Evolutionary conservation across 495 filamentous ascomycete species (phyloP), one percentile per base, ranked within the genome.

Genomic region (Aspergillus sclerotiicarbonarius): DNA sequence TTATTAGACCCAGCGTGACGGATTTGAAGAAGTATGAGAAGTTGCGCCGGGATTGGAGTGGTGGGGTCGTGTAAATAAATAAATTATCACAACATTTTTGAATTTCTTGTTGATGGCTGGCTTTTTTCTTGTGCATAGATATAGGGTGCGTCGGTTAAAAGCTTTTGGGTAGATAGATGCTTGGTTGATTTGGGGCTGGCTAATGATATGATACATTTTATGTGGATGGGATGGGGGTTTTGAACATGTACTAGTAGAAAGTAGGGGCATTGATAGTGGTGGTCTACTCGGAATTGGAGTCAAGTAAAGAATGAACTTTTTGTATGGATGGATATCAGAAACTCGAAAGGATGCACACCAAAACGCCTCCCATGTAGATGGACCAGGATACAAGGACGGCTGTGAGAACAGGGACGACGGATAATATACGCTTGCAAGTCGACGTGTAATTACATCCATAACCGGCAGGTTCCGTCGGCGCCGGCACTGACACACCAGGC

Each of bases 401-500:
- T 25, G 25, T 25, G 25, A 25, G 25, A 62, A 56, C 50, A 54
- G 45, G 50, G 51, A 56, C 63, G 53, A 56, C 47, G 51, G 58
- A 58, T 61, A 54, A 56, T 58, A 61, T 60, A 67, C 59, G 62
- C 64, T 70, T 62, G 60, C 63, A 62, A 48, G 16, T 51, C 50
- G 57, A 59, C 19, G 20, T 59, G 62, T 54, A 64, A 70, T 75
- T 76, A 87, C 70, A 76, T 82, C 90, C 90, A 93, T 70, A 92
- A 73, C 59, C 90, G 82, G 76, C 87, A 88, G 4, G 89, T 93
- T 37, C 94, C 94, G 79, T 98, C 94, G 3, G 93, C 94, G 56
- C 92, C 93, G 35, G 90, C 93, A 80, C 88, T 92, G 53, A 95
- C 91, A 75, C 84, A 86, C 93, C 94, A 97, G 5, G 92, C 89